Base-by-base conservation (phyloP, 805 yeast species). In the Huiozyma sinensis region DNA sequence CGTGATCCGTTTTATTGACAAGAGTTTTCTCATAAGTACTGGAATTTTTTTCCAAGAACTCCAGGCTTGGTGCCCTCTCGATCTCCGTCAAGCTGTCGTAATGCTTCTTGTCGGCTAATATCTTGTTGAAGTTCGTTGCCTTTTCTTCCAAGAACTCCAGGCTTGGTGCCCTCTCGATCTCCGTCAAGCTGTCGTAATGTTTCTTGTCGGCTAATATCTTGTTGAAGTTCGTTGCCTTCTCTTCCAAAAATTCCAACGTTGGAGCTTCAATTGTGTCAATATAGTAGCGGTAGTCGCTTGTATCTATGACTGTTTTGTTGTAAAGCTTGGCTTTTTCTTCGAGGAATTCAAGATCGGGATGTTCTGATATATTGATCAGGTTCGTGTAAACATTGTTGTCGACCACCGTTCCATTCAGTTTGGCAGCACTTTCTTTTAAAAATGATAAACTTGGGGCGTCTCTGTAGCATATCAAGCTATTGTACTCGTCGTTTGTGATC, bases 61-160 rank as follows among this genome's bases (percentile, higher is more conserved):
- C 37, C 8, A 37, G 24, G 10, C 32, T 12, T 11, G 39, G 39
- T 4, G n/a, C 12, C 11, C 24, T 32, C 10, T 6, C 17, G 29
- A 10, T 30, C 28, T 30, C 8, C 6, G 5, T 39, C n/a, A 5
- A 8, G 31, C 24, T 12, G 6, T 30, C 36, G 28, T 17, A 33
- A 30, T 27, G 7, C 11, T 27, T 6, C 12, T 33, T 40, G 17
- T 27, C 12, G 12, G 38, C 33, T 1, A 38, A n/a, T 9, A 37
- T 28, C 13, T 27, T 37, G 33, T 38, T 31, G 12, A 37, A 28
- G 9, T 5, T 11, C 7, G 31, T n/a, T 4, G 31, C 33, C 36
- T 42, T 42, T 4, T 33, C 32, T n/a, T 24, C 27, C 17, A 42
- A 36, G 13, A 40, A 33, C 7, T 47, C 52, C 2, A 46, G 8